phyloP scores from a whole-genome alignment of 192 early-diverging fungal genomes.

The Umbelopsis sp. region DNA sequence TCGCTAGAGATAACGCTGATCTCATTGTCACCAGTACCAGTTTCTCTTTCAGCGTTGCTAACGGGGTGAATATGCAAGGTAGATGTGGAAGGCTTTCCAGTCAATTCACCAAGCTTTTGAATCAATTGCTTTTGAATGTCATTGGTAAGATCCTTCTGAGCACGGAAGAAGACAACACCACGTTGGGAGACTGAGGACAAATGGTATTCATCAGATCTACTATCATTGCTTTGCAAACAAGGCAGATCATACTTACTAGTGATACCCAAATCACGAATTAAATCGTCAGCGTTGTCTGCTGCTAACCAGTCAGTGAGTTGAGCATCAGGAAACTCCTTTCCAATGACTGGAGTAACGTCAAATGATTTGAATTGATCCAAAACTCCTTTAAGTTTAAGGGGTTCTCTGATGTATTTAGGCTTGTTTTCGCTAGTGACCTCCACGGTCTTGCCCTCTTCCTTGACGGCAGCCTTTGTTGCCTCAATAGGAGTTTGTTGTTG shows the following conservation, averaged over 20 bases:
- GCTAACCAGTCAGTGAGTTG: not conserved
- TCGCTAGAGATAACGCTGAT: not conserved
- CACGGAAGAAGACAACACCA: conserved; percentile 39
- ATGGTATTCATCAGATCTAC: not conserved
- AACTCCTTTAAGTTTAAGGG: not conserved
- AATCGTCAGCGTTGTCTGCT: conserved; percentile 1
- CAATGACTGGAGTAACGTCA: conserved; percentile 1
- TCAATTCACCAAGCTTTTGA: conserved; percentile 28
- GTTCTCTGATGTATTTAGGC: not conserved
- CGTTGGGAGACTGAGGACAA: conserved; percentile 15
- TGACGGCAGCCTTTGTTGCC: not conserved
- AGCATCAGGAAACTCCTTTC: not conserved
- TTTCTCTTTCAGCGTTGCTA: conserved; percentile 24
- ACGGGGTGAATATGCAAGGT: conserved; percentile 30
- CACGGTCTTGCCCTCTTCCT: not conserved
- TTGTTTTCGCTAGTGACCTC: not conserved
- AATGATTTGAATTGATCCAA: not conserved
- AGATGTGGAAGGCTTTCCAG: conserved; percentile 25
- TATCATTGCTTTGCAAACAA: too few relatives aligned
- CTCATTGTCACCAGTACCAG: conserved; percentile 19
- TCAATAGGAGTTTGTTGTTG: not conserved
- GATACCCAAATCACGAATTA: conserved; percentile 4
- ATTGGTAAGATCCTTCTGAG: conserved; percentile 32
- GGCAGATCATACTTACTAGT: conserved; percentile 9
- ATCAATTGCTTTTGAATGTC: conserved; percentile 32